A percentile compares a stretch with the other conserved stretches of the same genome.
phyloP scores from a whole-genome alignment of 352 stramenopile genomes.

The Pilasporangium apinafurcum region DNA sequence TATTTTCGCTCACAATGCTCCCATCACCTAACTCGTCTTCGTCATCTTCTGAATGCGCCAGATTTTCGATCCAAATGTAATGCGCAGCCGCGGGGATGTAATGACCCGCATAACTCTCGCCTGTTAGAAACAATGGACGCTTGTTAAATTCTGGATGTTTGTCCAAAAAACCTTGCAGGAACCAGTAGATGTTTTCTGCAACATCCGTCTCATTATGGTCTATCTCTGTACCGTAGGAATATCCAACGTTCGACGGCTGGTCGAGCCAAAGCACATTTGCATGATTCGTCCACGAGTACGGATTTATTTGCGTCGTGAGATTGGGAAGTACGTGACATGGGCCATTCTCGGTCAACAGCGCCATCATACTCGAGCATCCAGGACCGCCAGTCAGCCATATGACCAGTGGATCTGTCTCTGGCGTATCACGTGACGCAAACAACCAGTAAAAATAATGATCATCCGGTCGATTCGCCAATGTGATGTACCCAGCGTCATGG shows the following conservation, averaged over 20 bases:
- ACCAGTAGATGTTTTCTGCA: conserved; percentile 62
- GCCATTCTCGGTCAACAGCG: conserved; percentile 56
- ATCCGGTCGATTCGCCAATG: too few species aligned
- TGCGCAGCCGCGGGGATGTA: conserved; percentile 49
- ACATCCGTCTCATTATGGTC: conserved; percentile 44
- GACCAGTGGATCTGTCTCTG: too few species aligned
- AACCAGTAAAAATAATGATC: too few species aligned
- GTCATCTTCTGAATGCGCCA: conserved; percentile 1
- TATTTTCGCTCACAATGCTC: conserved; percentile 33
- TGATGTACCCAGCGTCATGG: too few species aligned
- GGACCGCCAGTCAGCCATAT: too few species aligned
- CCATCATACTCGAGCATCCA: conserved; percentile 58
- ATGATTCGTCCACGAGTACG: conserved; percentile 52
- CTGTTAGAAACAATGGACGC: conserved; percentile 59
- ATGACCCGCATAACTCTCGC: conserved; percentile 63
- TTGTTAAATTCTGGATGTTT: conserved; percentile 45
- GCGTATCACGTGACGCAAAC: too few species aligned
- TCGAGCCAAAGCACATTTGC: conserved; percentile 67
- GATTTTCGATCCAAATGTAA: conserved; percentile 21
- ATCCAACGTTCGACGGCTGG: conserved; percentile 48
- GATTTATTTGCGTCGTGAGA: conserved; percentile 36
- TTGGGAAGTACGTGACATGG: conserved; percentile 43
- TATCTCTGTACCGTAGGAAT: conserved; percentile 25
- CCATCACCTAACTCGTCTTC: background rate
- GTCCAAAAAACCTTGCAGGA: conserved; percentile 53